Conservation (phyloP, 2,329 filamentous ascomycete genomes). For the Alternaria triticimaculans region DNA sequence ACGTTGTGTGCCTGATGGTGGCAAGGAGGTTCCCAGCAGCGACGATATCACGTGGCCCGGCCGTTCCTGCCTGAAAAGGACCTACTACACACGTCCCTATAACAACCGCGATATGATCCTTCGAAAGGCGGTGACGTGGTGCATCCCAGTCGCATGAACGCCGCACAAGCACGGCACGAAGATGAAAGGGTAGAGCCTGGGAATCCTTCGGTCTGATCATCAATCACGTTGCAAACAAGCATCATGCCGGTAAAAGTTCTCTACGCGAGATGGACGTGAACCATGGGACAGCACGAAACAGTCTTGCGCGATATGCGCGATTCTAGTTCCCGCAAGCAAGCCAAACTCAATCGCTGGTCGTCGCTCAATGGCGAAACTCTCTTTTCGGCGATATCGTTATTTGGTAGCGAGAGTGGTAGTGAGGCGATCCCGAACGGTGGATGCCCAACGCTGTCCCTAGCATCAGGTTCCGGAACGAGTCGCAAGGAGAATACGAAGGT, state of each 20-base stretch:
- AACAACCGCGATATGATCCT: background rate
- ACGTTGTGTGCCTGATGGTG: background rate
- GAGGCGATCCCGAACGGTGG: constrained; percentile 4
- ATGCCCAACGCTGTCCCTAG: background rate
- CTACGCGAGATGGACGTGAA: constrained; percentile 11
- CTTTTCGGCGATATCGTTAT: constrained; percentile 1
- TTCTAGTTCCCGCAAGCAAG: constrained; percentile 10
- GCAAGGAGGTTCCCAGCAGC: constrained; percentile 3
- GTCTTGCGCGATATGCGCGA: constrained; percentile 16
- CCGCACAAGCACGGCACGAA: background rate
- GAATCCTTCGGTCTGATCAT: constrained; percentile 13
- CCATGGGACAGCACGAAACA: constrained; percentile 10
- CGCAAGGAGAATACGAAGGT: background rate
- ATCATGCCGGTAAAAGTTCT: constrained; percentile 17
- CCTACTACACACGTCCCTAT: background rate
- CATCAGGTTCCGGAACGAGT: background rate
- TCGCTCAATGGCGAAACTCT: background rate
- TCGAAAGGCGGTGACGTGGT: constrained; percentile 1
- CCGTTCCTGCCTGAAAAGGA: background rate
- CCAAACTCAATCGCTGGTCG: constrained; percentile 5
- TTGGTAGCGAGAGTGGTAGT: constrained; percentile 10
- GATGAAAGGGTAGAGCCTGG: constrained; percentile 8
- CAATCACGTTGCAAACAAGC: constrained; percentile 10
- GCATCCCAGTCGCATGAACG: background rate
- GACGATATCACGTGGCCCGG: background rate